Evolutionary conservation across 768 basidiomycete species (phyloP), one percentile per base, ranked within the genome.

Genomic region (Serpula lacrymans): DNA sequence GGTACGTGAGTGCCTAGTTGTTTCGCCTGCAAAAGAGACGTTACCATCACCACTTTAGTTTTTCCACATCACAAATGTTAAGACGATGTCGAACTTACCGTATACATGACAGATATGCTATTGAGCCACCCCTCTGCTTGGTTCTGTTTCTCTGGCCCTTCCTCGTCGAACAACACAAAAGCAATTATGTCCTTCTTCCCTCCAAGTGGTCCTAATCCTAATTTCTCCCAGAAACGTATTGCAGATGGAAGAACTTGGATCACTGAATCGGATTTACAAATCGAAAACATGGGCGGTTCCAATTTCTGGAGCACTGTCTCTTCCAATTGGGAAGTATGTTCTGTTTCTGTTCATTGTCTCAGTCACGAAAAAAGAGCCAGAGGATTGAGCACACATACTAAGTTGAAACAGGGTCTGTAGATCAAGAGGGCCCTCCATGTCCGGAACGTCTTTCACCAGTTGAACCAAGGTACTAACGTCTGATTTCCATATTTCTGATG

Each of bases 211-310:
- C 71, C 69, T 31, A 93, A 55, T 0, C 86, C 88, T 10, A 91
- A 70, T 57, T 89, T 92, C 50, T 87, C 83, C 89, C 90, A 92
- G 58, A 91, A 92, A 2, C 82, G 72, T 17, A 92, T 54, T 0
- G 88, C 83, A 4, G 86, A 61, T 2, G 88, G 82, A 11, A 78
- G 59, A 13, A 88, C 59, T 29, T 88, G 79, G n/a, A 92, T 67
- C 20, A 88, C 60, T 3, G 77, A 71, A 26, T 82, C 80, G 2
- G 77, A 75, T 52, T 87, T 88, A 3, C 76, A 81, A 21, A 87
- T 70, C 0, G 81, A 68, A 9, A 92, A 55, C 65, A 76, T 68
- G 0, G 87, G 85, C 2, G 72, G 55, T 6, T 77, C 70, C 39
- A 81, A 53, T 1, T 52, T 51, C 23, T 60, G 53, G 27, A 71